Percentiles rank a stretch among this genome's conserved stretches.
Evolutionary conservation across 1,284 basidiomycete genomes (phyloP).

Genomic region (Boletus smithii): DNA sequence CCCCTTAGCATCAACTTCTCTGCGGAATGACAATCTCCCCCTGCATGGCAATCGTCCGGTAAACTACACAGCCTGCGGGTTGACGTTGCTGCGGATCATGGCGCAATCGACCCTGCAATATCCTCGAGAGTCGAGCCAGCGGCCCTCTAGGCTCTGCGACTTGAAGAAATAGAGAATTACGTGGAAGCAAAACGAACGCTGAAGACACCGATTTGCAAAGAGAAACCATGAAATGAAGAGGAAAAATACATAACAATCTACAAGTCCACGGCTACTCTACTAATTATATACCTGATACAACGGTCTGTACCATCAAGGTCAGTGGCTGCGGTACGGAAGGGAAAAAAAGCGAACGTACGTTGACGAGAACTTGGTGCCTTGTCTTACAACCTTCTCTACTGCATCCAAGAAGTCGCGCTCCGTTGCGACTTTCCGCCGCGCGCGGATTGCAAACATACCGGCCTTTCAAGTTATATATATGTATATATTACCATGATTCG

Average conservation of each 20-base stretch:
- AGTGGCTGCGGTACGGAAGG: constrained; percentile 3
- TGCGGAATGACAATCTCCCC: too few species aligned
- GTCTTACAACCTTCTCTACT: constrained; percentile 97
- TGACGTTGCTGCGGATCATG: too few species aligned
- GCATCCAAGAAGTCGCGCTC: constrained; percentile 98
- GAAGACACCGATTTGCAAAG: neutral
- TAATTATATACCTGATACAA: constrained; percentile 77
- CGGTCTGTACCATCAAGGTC: constrained; percentile 41
- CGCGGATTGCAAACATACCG: constrained; percentile 99
- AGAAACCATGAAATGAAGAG: constrained; percentile 1
- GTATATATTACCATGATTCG: neutral
- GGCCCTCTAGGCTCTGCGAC: neutral
- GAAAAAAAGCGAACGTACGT: constrained; percentile 22
- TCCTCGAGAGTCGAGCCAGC: too few species aligned
- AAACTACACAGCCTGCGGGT: too few species aligned
- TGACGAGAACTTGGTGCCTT: constrained; percentile 92
- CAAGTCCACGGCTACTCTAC: constrained; percentile 18
- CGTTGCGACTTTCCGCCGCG: constrained; percentile 93
- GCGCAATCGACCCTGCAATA: too few species aligned
- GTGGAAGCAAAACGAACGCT: neutral
- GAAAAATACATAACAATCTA: constrained; percentile 20
- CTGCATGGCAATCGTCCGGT: too few species aligned
- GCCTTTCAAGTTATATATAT: constrained; percentile 50
- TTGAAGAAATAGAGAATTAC: neutral
- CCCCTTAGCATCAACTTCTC: too few species aligned